Base-by-base conservation (phyloP, 176 grass and related monocot species). In the Ensete glaucum region DNA sequence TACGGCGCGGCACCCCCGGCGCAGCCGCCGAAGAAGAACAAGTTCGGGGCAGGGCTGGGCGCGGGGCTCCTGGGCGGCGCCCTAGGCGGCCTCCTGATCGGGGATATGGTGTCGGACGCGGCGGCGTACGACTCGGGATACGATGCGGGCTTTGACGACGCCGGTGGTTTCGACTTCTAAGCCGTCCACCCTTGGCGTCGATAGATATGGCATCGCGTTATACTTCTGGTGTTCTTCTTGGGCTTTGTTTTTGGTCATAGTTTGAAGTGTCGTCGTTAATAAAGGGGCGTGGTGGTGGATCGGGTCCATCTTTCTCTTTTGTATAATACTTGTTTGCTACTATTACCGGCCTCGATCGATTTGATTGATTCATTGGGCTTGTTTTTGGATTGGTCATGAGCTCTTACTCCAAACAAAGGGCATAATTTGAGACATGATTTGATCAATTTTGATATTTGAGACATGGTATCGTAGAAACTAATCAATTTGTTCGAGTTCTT, bases 121-220 rank as follows among this genome's bases (percentile, higher is more conserved):
- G 27, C 59, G 16, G 17, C 1, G 0, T 76, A 76, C 59, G 57
- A 76, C 10, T 1, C 74, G 56, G 74, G 74, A 15, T 96, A 92
- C 79, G 79, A 79, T 50, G 94, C 71, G 3, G 90, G 84, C 15
- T 21, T 88, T 8, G 67, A 78, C 65, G 77, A 86, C 69, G 79
- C 51, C 17, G 77, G 81, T 0, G 73, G 69, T 19, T 73, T 78
- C 17, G 73, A 72, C 14, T 74, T 74, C 53, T 74, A 56, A 23
- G 53, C 19, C 13, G 8, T 9, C 12, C 1, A 8, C 57, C 16
- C 1, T 7, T 6, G n/a, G 17, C 16, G 6, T 60, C 8, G 23
- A 64, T 29, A 29, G 29, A 29, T 29, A 29, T 29, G 29, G 29
- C 29, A 29, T 29, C 29, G 29, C 29, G 65, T 48, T 48, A 1